Base-by-base conservation (phyloP, 805 yeast species). In the Yamadazyma sp. region DNA sequence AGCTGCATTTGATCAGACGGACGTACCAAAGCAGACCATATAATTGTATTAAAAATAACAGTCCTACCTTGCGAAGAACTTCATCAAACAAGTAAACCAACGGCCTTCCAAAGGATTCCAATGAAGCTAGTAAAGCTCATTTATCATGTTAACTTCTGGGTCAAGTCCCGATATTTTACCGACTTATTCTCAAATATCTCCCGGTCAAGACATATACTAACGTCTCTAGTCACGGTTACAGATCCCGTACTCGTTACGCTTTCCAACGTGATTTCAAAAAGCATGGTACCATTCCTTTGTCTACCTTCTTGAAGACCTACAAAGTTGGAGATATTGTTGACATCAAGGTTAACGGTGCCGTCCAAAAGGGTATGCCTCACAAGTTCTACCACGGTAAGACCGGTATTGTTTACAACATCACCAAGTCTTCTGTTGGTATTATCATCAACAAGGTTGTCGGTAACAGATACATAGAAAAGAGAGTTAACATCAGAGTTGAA, bases 361-460 rank as follows among this genome's bases (percentile, higher is more conserved):
- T 90, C 80, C 98, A 93, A 73, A 90, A 91, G 84, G 97, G 98
- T 88, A 88, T 93, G 96, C 99, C 99, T 72, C 96, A 88, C 89
- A 93, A 93, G 82, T 90, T 80, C 85, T 93, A 93, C 96, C 97
- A 93, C 82, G 99, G 99, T 77, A 93, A 90, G 85, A 93, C 99
- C 57, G 99, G 99, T 84, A 87, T 93, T 61, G 82, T 93, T 54
- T 93, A 82, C 95, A 93, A 93, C 83, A 95, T 93, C 59, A 91
- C 99, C 84, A 93, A 87, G 82, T 76, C 95, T 52, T 78, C 99
- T 54, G 98, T 93, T 55, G 99, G 99, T 84, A 95, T 93, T 61
- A 87, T 93, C 66, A 74, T 93, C 70, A 85, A 93, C 95, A 93
- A 93, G 85, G 82, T 90, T 73, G 98, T 93, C 62, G 97, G 98